Conservation (phyloP, 129 eudicot genomes). For the Erigeron canadensis region DNA sequence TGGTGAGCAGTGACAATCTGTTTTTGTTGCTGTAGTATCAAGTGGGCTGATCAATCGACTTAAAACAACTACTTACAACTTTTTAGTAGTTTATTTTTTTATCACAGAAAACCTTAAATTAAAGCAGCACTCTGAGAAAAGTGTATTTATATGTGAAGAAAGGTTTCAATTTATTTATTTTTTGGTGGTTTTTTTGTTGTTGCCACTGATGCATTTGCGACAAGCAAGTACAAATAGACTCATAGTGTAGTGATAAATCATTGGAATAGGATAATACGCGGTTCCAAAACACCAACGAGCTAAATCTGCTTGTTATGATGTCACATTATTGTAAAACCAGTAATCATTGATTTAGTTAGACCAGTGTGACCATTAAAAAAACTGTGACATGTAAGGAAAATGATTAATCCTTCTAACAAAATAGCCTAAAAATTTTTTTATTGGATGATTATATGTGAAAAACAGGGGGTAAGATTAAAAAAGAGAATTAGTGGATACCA, state of each 20-base stretch:
- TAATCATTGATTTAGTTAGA: not conserved
- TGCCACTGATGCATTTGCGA: not conserved
- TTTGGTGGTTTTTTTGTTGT: not conserved
- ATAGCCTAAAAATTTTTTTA: no score
- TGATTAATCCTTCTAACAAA: no score
- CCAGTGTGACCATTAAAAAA: not conserved
- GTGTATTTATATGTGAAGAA: not conserved
- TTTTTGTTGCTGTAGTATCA: no score
- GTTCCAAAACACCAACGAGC: not conserved
- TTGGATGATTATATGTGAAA: no score
- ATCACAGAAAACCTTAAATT: not conserved
- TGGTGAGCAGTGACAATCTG: no score
- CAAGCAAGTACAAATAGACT: no score
- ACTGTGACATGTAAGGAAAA: no score
- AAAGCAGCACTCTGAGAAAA: not conserved
- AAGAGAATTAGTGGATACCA: no score
- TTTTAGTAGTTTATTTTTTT: not conserved
- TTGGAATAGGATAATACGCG: no score
- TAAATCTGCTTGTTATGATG: not conserved
- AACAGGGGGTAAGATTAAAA: no score
- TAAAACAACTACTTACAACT: not conserved
- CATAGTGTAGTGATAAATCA: not conserved
- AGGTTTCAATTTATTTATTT: not conserved
- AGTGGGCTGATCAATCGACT: not conserved
- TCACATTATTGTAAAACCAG: not conserved